Evolutionary conservation across 371 early-diverging fungal species (phyloP), one percentile per base, ranked within the genome.

Genomic region (Rhizopus arrhizus): DNA sequence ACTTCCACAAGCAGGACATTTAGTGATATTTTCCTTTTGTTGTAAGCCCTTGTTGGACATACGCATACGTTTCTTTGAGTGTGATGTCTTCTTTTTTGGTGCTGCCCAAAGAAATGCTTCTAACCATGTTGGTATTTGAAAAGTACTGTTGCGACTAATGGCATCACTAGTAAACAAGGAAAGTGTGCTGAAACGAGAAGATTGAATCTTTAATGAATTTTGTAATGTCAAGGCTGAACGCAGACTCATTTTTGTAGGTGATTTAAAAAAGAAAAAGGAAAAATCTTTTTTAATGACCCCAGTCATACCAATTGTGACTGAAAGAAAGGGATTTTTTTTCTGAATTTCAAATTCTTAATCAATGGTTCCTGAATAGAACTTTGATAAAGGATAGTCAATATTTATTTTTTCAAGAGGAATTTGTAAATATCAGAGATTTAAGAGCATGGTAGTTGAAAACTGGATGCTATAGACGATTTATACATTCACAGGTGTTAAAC

Each of bases 21-120:
- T 66, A 12, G 80, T 75, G 42, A 93, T 85, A 61, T 93, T 89
- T 41, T 84, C 78, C 55, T 85, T 83, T 69, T 86, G 84, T 73
- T 87, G 84, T 56, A 92, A 74, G 32, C 89, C 89, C 72, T 91
- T 93, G 72, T 88, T 91, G 35, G 91, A 82, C 55, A 87, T 84
- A 65, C 93, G 84, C 90, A 89, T 92, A 58, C 93, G 89, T 72
- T 92, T 92, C 73, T 90, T 91, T 40, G 89, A 85, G 65, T 93
- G 92, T 16, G 93, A 91, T 0, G 93, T 92, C 75, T 89, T 87
- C 81, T 90, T 88, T 75, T 93, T 93, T 29, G 94, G 94, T 43
- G 89, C 94, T 0, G 92, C 92, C 77, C 86, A 85, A 51, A 91
- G 80, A 45, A 91, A 75, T 10, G 85, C 68, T 42, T 70, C 80